phyloP scores from a whole-genome alignment of 2,329 filamentous ascomycete genomes.

The Onygena corvina region DNA sequence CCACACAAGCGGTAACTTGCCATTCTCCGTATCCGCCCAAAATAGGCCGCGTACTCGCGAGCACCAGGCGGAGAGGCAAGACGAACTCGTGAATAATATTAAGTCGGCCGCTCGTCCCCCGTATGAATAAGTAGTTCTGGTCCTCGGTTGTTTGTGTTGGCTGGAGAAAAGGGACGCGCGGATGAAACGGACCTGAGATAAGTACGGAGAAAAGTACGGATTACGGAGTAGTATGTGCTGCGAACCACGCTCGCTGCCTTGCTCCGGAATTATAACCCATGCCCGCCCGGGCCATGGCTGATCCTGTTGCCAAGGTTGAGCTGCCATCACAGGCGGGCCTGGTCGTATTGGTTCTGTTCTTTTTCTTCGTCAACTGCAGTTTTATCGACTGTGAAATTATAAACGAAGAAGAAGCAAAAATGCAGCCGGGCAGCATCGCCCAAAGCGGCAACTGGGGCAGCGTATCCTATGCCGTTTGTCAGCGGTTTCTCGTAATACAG shows the following conservation, averaged over 20 bases:
- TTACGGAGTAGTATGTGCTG: neutral
- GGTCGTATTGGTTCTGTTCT: neutral
- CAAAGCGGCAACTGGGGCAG: slow-evolving; percentile 1
- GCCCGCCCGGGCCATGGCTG: neutral
- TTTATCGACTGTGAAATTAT: neutral
- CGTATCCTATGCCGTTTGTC: slow-evolving; percentile 1
- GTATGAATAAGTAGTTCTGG: no score
- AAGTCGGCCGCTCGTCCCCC: no score
- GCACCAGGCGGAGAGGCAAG: neutral
- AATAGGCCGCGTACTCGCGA: neutral
- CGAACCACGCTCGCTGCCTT: neutral
- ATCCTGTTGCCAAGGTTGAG: slow-evolving; percentile 1
- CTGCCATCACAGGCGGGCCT: neutral
- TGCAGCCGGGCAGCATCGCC: neutral
- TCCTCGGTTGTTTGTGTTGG: neutral
- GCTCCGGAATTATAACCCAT: slow-evolving; percentile 6
- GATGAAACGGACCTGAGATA: slow-evolving; percentile 4
- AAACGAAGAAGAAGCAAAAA: neutral
- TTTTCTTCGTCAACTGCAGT: neutral
- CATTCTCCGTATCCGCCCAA: neutral
- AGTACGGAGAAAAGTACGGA: no score
- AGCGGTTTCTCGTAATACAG: neutral
- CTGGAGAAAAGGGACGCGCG: neutral
- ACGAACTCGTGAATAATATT: neutral
- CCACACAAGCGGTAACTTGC: slow-evolving; percentile 6